phyloP scores from a whole-genome alignment of 169 alveolate species.

The Cyclospora cayetanensis region DNA sequence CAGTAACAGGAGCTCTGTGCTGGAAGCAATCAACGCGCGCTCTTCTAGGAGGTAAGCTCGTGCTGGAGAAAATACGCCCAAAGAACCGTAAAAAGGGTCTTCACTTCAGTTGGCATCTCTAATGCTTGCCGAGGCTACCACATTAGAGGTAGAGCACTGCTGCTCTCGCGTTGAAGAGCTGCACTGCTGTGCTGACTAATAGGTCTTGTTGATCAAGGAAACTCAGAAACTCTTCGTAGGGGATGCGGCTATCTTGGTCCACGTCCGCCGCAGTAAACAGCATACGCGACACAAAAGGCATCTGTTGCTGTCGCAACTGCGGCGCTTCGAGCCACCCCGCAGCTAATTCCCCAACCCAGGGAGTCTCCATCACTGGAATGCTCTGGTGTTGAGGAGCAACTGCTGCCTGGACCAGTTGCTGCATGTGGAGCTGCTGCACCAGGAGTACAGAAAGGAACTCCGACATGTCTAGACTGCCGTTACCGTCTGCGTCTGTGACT shows the following conservation, averaged over 20 bases:
- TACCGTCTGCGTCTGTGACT: not conserved
- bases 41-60: no score
- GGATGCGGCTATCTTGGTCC: not conserved
- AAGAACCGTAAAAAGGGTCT: no score
- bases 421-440: constrained; percentile 57
- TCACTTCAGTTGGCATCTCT: no score
- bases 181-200: not conserved
- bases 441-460: constrained; percentile 16
- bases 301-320: constrained; percentile 5
- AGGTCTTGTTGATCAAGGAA: not conserved
- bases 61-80: no score
- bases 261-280: constrained; percentile 39
- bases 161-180: not conserved
- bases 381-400: not conserved
- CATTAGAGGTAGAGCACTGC: not conserved
- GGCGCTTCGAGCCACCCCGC: constrained; percentile 38
- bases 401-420: constrained; percentile 30
- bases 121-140: constrained; percentile 2
- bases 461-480: not conserved
- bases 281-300: not conserved
- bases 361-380: not conserved
- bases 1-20: no score
- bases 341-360: not conserved
- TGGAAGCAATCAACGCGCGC: no score
- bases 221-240: not conserved